phyloP scores from a whole-genome alignment of 768 basidiomycete species.

The Tremella mesenterica region DNA sequence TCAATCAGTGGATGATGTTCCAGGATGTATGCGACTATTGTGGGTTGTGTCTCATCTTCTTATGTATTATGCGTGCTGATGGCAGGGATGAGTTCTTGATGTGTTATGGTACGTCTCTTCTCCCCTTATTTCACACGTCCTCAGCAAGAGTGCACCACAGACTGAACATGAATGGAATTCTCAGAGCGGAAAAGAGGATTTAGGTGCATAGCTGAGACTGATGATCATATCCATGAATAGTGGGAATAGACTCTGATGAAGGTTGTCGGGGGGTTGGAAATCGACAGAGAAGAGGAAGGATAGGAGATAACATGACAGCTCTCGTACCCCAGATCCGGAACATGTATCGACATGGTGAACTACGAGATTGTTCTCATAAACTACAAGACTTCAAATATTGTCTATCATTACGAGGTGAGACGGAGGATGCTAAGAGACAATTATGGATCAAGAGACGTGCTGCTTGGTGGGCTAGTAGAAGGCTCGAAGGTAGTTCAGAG shows the following conservation, averaged over 20 bases:
- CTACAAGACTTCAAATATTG: constrained; percentile 93
- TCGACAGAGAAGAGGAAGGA: background rate
- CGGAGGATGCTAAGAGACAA: constrained; percentile 66
- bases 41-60: constrained; percentile 18
- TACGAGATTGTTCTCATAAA: constrained; percentile 63
- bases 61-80: constrained; percentile 7
- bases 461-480: constrained; percentile 84
- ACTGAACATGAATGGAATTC: no score
- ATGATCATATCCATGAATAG: no score
- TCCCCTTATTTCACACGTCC: no score
- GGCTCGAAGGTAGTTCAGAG: constrained; percentile 75
- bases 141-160: no score
- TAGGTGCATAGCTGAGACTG: no score
- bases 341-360: constrained; percentile 74
- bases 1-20: constrained; percentile 69
- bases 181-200: no score
- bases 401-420: constrained; percentile 67
- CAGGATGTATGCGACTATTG: constrained; percentile 63
- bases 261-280: background rate
- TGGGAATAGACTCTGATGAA: background rate
- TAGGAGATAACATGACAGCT: constrained; percentile 48
- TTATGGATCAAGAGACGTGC: constrained; percentile 79
- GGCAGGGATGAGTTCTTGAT: constrained; percentile 45
- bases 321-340: constrained; percentile 71
- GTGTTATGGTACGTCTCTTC: constrained; percentile 43